These are phyloP conservation scores for Calamus simplicifolius DNA, from an alignment of 176 grass and related monocot species.

Conservation along the genomic window DNA sequence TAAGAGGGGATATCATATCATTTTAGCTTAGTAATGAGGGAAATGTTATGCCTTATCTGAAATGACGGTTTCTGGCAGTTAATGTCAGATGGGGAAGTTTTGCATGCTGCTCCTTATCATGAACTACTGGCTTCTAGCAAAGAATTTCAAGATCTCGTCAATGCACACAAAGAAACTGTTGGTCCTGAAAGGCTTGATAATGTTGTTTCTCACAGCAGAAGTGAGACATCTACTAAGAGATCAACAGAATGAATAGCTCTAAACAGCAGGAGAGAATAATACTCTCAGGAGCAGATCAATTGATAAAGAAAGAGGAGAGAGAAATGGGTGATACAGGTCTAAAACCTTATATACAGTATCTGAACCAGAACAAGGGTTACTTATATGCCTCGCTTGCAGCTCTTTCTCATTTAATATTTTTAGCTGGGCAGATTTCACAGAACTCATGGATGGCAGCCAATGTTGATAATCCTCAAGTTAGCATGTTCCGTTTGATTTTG, in stretches of 20 bases:
- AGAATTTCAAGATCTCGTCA: constrained; percentile 80
- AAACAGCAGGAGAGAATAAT: constrained; percentile 24
- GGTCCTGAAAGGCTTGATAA: constrained; percentile 35
- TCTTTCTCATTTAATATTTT: constrained; percentile 51
- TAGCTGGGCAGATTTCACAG: constrained; percentile 83
- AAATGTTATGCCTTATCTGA: too few species aligned
- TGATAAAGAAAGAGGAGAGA: constrained; percentile 84
- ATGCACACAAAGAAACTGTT: constrained; percentile 63
- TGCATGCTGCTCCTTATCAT: constrained; percentile 46
- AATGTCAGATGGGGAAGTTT: constrained; percentile 71
- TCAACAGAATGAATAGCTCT: constrained; percentile 15
- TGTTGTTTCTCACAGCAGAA: constrained; percentile 16
- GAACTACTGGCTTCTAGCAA: constrained; percentile 46
- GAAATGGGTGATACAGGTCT: constrained; percentile 77
- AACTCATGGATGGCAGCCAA: constrained; percentile 96
- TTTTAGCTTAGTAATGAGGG: too few species aligned
- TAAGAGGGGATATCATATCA: too few species aligned
- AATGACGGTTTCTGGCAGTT: constrained; percentile 37
- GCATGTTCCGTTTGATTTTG: constrained; percentile 52
- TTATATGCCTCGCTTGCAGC: constrained; percentile 38
- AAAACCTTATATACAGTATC: constrained; percentile 70
- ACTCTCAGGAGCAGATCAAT: constrained; percentile 39
- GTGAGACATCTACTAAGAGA: constrained; percentile 30
- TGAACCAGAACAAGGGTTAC: constrained; percentile 72
- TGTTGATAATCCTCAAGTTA: constrained; percentile 61